Evolutionary conservation across 2,329 filamentous ascomycete genomes (phyloP).

Genomic region (Penicillium frequentans): DNA sequence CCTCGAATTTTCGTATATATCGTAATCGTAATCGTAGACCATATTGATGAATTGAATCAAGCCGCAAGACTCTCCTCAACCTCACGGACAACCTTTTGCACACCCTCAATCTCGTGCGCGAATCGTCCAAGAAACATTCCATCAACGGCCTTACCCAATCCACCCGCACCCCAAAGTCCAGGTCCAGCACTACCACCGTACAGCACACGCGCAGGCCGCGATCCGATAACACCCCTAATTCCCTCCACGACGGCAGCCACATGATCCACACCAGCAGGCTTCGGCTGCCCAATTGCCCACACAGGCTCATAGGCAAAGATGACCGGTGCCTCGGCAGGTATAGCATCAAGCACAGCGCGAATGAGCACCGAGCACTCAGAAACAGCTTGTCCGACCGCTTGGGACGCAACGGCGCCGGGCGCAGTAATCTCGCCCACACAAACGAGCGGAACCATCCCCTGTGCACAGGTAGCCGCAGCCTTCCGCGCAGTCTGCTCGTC

Average conservation of each 20-base stretch:
- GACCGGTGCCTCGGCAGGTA: conserved; percentile 65
- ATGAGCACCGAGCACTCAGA: conserved; percentile 68
- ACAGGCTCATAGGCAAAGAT: conserved; percentile 85
- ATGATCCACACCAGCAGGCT: conserved; percentile 71
- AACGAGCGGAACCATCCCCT: conserved; percentile 73
- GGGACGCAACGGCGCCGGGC: conserved; percentile 46
- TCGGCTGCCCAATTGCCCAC: conserved; percentile 78
- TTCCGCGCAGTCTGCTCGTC: conserved; percentile 68
- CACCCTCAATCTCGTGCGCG: conserved; percentile 71
- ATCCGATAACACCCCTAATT: conserved; percentile 56
- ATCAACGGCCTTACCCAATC: conserved; percentile 69
- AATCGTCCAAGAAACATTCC: conserved; percentile 81
- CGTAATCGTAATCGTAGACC: background rate
- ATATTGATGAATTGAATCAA: background rate
- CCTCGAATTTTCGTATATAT: background rate
- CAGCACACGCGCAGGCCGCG: conserved; percentile 64
- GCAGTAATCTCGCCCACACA: conserved; percentile 72
- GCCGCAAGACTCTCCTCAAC: conserved; percentile 1
- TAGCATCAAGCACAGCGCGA: conserved; percentile 58
- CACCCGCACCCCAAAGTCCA: conserved; percentile 60
- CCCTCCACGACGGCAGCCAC: conserved; percentile 69
- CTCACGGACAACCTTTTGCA: conserved; percentile 45
- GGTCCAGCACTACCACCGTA: conserved; percentile 84
- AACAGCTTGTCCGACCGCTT: conserved; percentile 59
- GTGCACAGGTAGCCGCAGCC: conserved; percentile 65